phyloP scores from a whole-genome alignment of 1,284 basidiomycete genomes.

The Stereum hirsutum region DNA sequence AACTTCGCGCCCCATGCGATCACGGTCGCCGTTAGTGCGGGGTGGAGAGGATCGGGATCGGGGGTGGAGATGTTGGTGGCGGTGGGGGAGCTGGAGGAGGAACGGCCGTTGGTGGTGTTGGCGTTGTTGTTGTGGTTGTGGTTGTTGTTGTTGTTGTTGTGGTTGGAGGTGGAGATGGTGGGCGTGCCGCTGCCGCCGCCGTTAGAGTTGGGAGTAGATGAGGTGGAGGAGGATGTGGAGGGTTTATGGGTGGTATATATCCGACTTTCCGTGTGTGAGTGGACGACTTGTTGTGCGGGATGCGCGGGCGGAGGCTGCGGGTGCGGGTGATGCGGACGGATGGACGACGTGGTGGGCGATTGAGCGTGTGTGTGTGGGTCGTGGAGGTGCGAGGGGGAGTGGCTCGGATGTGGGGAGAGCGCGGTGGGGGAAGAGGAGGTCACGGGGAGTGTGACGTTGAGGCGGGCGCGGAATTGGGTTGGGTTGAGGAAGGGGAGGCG shows the following conservation, averaged over 20 bases:
- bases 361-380: no score
- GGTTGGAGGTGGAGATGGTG: not conserved
- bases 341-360: no score
- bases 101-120: conserved; percentile 7
- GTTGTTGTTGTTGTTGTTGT: conserved; percentile 1
- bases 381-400: no score
- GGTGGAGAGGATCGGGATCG: conserved; percentile 51
- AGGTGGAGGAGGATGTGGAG: no score
- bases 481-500: conserved; percentile 77
- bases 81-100: conserved; percentile 10
- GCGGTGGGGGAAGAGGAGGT: no score
- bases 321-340: no score
- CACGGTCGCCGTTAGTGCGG: conserved; percentile 78
- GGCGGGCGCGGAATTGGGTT: conserved; percentile 58
- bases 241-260: no score
- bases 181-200: conserved; percentile 1
- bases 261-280: conserved; percentile 2
- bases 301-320: no score
- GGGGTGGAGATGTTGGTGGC: no score
- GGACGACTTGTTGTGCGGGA: no score
- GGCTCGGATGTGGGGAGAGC: no score
- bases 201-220: no score
- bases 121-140: not conserved
- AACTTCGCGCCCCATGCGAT: conserved; percentile 91
- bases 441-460: conserved; percentile 40